Evolutionary conservation across 177 flowering plant species (phyloP).

Genomic region (Telopea speciosissima): DNA sequence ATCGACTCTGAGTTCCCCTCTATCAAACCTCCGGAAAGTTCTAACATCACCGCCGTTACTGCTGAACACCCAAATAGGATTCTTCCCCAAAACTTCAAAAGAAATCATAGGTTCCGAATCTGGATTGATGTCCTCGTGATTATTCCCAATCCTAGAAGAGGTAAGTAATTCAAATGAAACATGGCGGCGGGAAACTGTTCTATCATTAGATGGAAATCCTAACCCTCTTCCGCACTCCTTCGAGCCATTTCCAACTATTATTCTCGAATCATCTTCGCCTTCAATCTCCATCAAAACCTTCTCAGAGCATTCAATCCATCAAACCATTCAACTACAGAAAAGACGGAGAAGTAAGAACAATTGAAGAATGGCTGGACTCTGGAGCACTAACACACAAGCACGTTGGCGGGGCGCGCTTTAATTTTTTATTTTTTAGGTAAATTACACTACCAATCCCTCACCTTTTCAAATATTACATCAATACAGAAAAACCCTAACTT

Average conservation of each 20-base stretch:
- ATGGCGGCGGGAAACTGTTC: slow-evolving; percentile 69
- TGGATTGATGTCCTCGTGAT: not conserved
- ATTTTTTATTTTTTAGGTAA: not conserved
- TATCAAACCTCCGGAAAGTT: slow-evolving; percentile 44
- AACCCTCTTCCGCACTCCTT: slow-evolving; percentile 50
- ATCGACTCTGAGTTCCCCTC: slow-evolving; percentile 41
- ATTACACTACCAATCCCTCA: too few relatives aligned
- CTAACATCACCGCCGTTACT: slow-evolving; percentile 20
- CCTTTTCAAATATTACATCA: not conserved
- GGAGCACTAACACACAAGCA: too few relatives aligned
- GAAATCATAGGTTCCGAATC: slow-evolving; percentile 26
- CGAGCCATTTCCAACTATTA: slow-evolving; percentile 20
- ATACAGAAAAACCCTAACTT: not conserved
- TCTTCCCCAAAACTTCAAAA: slow-evolving; percentile 62
- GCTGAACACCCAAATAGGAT: slow-evolving; percentile 62
- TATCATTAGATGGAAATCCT: slow-evolving; percentile 34
- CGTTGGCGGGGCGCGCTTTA: too few relatives aligned
- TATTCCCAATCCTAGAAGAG: not conserved
- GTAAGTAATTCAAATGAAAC: slow-evolving; percentile 24
- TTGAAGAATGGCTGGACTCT: too few relatives aligned
- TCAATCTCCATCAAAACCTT: slow-evolving; percentile 48
- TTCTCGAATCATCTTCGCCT: slow-evolving; percentile 40
- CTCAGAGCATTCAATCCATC: not conserved
- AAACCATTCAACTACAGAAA: not conserved
- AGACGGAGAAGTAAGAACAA: too few relatives aligned